A percentile compares a stretch with the other conserved stretches of the same genome.
These are phyloP conservation scores for Bolboschoenus planiculmis DNA, from an alignment of 176 grass and related monocot species.

Conservation along the genomic window DNA sequence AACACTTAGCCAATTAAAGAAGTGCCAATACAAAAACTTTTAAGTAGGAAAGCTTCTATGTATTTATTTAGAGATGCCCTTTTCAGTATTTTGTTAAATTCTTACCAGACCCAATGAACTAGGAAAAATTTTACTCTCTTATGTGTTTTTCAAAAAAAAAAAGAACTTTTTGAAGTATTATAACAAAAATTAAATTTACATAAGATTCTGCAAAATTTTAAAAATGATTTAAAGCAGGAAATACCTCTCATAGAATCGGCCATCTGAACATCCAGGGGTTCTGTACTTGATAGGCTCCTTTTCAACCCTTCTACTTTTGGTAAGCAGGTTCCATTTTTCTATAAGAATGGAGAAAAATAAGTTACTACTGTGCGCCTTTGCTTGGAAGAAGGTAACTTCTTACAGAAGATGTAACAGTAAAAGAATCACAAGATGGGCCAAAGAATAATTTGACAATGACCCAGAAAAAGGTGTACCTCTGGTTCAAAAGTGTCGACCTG, in stretches of 20 bases:
- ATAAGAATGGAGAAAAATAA: conserved; percentile 31
- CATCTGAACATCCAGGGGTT: conserved; percentile 75
- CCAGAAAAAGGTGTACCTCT: conserved; percentile 42
- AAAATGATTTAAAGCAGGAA: conserved; percentile 21
- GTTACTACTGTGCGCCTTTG: not conserved
- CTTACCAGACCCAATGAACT: not conserved
- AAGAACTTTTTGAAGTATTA: not conserved
- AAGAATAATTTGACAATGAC: conserved; percentile 26
- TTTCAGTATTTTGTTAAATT: not conserved
- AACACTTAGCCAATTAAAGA: conserved; percentile 25
- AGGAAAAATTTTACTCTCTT: not conserved
- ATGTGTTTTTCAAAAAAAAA: conserved; percentile 8
- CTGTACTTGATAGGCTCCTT: conserved; percentile 83
- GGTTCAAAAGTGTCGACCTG: conserved; percentile 47
- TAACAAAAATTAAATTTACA: not conserved
- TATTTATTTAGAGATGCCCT: not conserved
- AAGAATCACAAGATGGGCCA: not conserved
- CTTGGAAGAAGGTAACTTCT: not conserved
- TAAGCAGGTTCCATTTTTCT: conserved; percentile 65
- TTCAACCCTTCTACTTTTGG: conserved; percentile 82
- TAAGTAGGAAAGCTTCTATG: not conserved
- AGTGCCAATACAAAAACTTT: conserved; percentile 17
- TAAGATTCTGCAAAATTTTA: conserved; percentile 18
- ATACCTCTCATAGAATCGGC: conserved; percentile 58
- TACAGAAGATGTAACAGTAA: not conserved